Conservation (phyloP, 805 yeast species). For the Ogataea thermomethanolica region DNA sequence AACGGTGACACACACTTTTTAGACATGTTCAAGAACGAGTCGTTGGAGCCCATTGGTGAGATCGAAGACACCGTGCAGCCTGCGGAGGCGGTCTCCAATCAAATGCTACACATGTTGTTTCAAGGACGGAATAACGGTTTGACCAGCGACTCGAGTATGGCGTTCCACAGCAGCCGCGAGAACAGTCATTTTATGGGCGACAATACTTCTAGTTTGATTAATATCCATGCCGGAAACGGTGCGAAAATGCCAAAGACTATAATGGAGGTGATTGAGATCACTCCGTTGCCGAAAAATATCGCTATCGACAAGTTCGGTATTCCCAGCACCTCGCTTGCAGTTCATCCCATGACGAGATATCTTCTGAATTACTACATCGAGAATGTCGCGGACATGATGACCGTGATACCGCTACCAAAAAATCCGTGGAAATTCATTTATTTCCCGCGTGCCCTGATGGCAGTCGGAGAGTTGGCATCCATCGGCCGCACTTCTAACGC, state of each 20-base stretch:
- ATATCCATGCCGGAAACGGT: constrained; percentile 31
- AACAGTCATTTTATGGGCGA: constrained; percentile 6
- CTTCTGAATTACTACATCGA: constrained; percentile 68
- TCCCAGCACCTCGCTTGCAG: constrained; percentile 59
- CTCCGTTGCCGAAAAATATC: constrained; percentile 43
- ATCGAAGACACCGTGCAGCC: constrained; percentile 8
- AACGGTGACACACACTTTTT: constrained; percentile 57
- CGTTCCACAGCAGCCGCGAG: constrained; percentile 11
- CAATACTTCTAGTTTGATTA: constrained; percentile 28
- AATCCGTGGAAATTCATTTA: constrained; percentile 90
- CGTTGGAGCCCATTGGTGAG: constrained; percentile 14
- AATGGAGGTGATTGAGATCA: constrained; percentile 47
- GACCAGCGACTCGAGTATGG: not conserved
- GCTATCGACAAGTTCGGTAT: constrained; percentile 39
- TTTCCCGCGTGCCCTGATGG: constrained; percentile 77
- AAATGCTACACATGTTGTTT: constrained; percentile 50
- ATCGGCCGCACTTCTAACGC: constrained; percentile 73
- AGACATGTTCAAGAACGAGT: constrained; percentile 43
- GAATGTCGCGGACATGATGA: constrained; percentile 73
- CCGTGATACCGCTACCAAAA: constrained; percentile 60
- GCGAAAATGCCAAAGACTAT: constrained; percentile 50
- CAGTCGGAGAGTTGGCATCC: constrained; percentile 76
- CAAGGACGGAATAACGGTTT: constrained; percentile 38
- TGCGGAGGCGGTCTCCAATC: constrained; percentile 35
- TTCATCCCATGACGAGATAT: constrained; percentile 69